Evolutionary conservation across 768 basidiomycete genomes (phyloP).

Genomic region (Leccinellum luteum): DNA sequence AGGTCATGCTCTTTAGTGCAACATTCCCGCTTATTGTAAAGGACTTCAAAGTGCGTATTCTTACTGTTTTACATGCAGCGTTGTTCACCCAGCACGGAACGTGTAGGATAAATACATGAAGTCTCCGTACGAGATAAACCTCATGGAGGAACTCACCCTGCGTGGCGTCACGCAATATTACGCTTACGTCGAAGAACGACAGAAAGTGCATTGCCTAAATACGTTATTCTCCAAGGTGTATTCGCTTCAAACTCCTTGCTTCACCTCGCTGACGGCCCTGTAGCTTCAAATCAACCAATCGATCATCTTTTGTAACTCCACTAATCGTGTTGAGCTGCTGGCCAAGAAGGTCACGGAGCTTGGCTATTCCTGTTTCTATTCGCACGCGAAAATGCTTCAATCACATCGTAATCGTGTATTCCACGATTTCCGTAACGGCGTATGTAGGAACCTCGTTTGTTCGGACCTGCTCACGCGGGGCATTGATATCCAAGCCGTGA

Average conservation of each 20-base stretch:
- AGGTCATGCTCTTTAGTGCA: constrained; percentile 99
- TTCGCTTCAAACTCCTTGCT: neutral
- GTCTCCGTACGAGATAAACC: constrained; percentile 94
- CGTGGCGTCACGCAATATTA: constrained; percentile 99
- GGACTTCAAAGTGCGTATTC: constrained; percentile 81
- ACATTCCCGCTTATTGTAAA: constrained; percentile 99
- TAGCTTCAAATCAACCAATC: constrained; percentile 99
- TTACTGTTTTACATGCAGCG: neutral
- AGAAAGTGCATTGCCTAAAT: constrained; percentile 99
- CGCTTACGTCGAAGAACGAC: constrained; percentile 97
- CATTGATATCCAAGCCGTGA: constrained; percentile 99
- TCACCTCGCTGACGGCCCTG: constrained; percentile 5
- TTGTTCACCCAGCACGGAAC: constrained; percentile 13
- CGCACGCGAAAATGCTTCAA: constrained; percentile 99
- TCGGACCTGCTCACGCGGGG: constrained; percentile 96
- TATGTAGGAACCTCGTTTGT: constrained; percentile 98
- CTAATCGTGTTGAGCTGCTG: constrained; percentile 97
- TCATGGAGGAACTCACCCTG: constrained; percentile 99
- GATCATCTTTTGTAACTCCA: constrained; percentile 99
- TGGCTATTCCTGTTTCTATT: constrained; percentile 99
- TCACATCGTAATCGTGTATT: constrained; percentile 98
- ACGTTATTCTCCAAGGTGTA: constrained; percentile 95
- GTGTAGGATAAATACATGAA: constrained; percentile 92
- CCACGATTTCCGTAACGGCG: constrained; percentile 99
- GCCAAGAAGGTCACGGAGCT: constrained; percentile 99